Evolutionary conservation across 2,329 filamentous ascomycete species (phyloP), one percentile per base, ranked within the genome.

Genomic region (Colletotrichum australisinense): DNA sequence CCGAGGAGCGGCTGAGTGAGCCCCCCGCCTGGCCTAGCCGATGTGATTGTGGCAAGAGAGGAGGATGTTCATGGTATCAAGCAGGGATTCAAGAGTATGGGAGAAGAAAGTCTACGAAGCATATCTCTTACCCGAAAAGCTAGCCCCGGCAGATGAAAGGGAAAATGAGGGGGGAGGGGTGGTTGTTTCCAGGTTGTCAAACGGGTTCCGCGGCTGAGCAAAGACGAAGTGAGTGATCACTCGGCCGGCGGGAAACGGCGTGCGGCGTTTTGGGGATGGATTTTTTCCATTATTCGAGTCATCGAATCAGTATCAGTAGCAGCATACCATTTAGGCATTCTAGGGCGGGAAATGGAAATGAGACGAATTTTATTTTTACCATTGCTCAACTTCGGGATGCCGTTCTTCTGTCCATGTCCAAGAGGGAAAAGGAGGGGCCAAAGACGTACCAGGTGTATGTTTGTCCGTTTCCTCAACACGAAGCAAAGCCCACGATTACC

Each of bases 1-100:
- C 65, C 73, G 30, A 73, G 73, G 22, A 72, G 63, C 70, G 46
- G 60, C 70, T 73, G 67, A 73, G 58, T 16, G 42, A 55, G 5
- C 19, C 28, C 26, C 19, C 28, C 26, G 9, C 32, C 8, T 28
- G 3, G 5, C 7, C 42, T n/a, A 3, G 42, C 42, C 42, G 19
- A 49, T 19, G 19, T 22, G 42, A 49, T 49, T 22, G 42, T 49
- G n/a, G 24, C 22, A 28, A 24, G 62, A 16, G 22, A 16, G 28
- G 11, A 22, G 32, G 6, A 6, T 12, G 26, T 7, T 42, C 5
- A 57, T 3, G 49, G 28, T 35, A 24, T 46, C 14, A 42, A 26
- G 26, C 8, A 60, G 28, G 65, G n/a, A 26, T 19, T 19, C 6
- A 16, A 14, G 35, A 19, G 35, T 32, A 12, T n/a, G 5, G 26